phyloP scores from a whole-genome alignment of 2,329 filamentous ascomycete genomes.

The Phyllosticta ampelicida region DNA sequence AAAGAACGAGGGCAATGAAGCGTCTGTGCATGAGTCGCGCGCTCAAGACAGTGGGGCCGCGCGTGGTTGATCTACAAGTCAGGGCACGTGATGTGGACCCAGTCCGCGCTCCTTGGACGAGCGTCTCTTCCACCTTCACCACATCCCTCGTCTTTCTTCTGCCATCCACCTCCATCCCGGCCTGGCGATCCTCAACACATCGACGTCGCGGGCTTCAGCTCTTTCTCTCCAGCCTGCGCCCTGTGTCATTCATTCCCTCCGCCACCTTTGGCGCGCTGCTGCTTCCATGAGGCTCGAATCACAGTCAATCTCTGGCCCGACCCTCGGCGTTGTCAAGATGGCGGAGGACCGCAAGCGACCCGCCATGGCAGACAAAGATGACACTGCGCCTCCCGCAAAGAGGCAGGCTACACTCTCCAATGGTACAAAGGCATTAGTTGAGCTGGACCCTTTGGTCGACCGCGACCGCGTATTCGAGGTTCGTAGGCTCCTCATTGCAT shows the following conservation, averaged over 20 bases:
- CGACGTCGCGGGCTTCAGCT: slow-evolving; percentile 6
- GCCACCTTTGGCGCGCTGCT: slow-evolving; percentile 30
- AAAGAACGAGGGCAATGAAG: neutral
- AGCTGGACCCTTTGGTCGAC: slow-evolving; percentile 38
- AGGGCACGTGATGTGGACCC: slow-evolving; percentile 2
- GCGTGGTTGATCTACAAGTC: slow-evolving; percentile 3
- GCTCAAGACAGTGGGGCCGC: slow-evolving; percentile 2
- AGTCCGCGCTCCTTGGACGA: slow-evolving; percentile 3
- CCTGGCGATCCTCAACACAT: slow-evolving; percentile 3
- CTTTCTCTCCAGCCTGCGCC: slow-evolving; percentile 1
- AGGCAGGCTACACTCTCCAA: slow-evolving; percentile 71
- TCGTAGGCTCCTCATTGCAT: slow-evolving; percentile 30
- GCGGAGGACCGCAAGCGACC: slow-evolving; percentile 93
- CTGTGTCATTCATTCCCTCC: neutral
- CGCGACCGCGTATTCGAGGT: slow-evolving; percentile 45
- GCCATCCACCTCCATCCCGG: neutral
- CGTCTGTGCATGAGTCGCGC: slow-evolving; percentile 4
- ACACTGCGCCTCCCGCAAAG: slow-evolving; percentile 81
- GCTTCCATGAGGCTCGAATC: slow-evolving; percentile 73
- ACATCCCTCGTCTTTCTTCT: slow-evolving; percentile 4
- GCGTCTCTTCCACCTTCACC: slow-evolving; percentile 9
- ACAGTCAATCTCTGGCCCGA: slow-evolving; percentile 57
- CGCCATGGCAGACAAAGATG: slow-evolving; percentile 66
- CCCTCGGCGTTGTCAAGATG: slow-evolving; percentile 82
- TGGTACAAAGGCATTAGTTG: slow-evolving; percentile 56